phyloP scores from a whole-genome alignment of 805 yeast genomes.

The Myxozyma udenii region DNA sequence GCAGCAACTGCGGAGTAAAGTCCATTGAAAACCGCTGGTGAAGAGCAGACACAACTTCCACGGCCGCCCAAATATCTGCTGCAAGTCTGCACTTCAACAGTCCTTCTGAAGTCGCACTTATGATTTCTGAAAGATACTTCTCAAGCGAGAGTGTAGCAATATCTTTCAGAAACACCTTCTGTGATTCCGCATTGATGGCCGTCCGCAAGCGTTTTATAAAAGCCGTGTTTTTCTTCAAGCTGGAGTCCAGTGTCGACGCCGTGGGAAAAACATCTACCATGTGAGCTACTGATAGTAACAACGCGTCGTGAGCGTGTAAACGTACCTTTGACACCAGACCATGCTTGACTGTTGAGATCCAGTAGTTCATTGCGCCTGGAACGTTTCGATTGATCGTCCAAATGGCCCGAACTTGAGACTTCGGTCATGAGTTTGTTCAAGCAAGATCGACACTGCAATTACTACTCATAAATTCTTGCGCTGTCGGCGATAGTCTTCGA shows the following conservation, averaged over 20 bases:
- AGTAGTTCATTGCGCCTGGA: slow-evolving; percentile 37
- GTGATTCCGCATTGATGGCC: slow-evolving; percentile 53
- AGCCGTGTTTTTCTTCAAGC: slow-evolving; percentile 75
- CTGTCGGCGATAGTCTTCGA: too few species aligned
- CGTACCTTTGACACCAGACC: slow-evolving; percentile 50
- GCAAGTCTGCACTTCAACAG: slow-evolving; percentile 50
- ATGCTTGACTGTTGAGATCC: slow-evolving; percentile 48
- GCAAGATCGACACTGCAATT: too few species aligned
- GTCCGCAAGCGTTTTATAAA: slow-evolving; percentile 68
- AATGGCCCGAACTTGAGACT: too few species aligned
- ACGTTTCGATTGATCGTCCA: slow-evolving; percentile 17
- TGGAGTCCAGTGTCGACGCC: slow-evolving; percentile 52
- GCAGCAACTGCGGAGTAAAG: slow-evolving; percentile 44
- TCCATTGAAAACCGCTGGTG: slow-evolving; percentile 66
- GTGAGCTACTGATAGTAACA: neutral
- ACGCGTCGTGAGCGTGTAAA: slow-evolving; percentile 10
- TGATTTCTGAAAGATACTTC: slow-evolving; percentile 70
- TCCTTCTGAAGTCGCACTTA: slow-evolving; percentile 61
- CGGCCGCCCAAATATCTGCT: slow-evolving; percentile 60
- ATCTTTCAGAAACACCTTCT: slow-evolving; percentile 53
- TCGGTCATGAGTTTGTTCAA: too few species aligned
- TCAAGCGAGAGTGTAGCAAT: slow-evolving; percentile 60
- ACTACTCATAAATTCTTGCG: too few species aligned
- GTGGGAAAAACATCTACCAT: slow-evolving; percentile 24
- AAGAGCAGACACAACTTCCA: slow-evolving; percentile 64